Evolutionary conservation across 306 rosid genomes (phyloP).

Genomic region (Trichosanthes truncata): DNA sequence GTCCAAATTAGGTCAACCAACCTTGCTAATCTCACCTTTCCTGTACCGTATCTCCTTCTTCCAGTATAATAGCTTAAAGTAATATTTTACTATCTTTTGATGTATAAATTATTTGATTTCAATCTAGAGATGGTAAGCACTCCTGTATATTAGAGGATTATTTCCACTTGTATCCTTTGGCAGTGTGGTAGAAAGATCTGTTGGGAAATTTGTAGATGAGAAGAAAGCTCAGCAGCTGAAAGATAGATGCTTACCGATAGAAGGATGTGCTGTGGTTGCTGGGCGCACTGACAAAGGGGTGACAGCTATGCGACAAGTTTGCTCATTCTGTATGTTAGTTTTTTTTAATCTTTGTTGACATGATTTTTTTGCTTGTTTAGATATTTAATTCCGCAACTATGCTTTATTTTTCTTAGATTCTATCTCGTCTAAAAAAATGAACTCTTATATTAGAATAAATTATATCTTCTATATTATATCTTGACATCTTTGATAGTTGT

Average conservation of each 20-base stretch:
- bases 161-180: conserved; percentile 3
- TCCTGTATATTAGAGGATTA: background rate
- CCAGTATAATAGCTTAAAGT: background rate
- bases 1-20: background rate
- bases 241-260: conserved; percentile 62
- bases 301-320: conserved; percentile 83
- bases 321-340: conserved; percentile 72
- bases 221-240: conserved; percentile 50
- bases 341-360: background rate
- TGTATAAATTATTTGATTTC: background rate
- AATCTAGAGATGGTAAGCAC: background rate
- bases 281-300: conserved; percentile 99
- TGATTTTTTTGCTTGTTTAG: conserved; percentile 7
- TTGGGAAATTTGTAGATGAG: conserved; percentile 86
- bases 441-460: background rate
- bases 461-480: background rate
- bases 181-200: conserved; percentile 57
- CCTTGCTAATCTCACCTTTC: background rate
- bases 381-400: background rate
- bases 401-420: background rate
- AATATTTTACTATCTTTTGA: background rate
- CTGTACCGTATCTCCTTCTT: background rate
- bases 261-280: conserved; percentile 72
- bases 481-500: background rate
- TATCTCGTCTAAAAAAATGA: background rate